Conservation (phyloP, 257 asterid genomes). For the Mitragyna speciosa region DNA sequence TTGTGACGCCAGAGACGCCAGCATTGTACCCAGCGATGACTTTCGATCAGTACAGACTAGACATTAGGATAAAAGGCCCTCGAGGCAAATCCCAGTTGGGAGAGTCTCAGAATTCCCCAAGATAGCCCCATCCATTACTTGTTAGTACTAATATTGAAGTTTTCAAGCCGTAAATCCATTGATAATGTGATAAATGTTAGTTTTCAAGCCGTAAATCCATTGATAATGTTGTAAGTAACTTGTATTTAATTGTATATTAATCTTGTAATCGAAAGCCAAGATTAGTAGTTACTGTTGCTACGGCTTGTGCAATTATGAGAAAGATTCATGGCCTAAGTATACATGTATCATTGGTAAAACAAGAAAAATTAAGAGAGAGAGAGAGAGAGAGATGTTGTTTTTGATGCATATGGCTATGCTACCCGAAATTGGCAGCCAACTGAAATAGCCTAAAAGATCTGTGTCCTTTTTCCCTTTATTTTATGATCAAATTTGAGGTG, state of each 20-base stretch:
- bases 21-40: constrained; percentile 47
- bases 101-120: constrained; percentile 6
- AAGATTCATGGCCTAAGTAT: no score
- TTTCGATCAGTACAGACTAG: constrained; percentile 44
- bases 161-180: neutral
- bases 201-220: neutral
- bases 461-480: no score
- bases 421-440: no score
- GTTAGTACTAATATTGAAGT: neutral
- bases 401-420: no score
- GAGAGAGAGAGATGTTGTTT: no score
- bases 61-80: constrained; percentile 56
- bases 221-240: neutral
- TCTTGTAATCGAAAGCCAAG: neutral
- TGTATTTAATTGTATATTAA: neutral
- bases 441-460: no score
- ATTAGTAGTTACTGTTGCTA: no score
- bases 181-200: neutral
- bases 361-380: no score
- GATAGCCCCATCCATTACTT: neutral
- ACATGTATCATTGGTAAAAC: no score
- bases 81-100: constrained; percentile 54
- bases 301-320: no score
- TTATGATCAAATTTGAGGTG: no score
- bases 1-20: constrained; percentile 40